phyloP scores from a whole-genome alignment of 768 basidiomycete species.

The Zangia roseola region DNA sequence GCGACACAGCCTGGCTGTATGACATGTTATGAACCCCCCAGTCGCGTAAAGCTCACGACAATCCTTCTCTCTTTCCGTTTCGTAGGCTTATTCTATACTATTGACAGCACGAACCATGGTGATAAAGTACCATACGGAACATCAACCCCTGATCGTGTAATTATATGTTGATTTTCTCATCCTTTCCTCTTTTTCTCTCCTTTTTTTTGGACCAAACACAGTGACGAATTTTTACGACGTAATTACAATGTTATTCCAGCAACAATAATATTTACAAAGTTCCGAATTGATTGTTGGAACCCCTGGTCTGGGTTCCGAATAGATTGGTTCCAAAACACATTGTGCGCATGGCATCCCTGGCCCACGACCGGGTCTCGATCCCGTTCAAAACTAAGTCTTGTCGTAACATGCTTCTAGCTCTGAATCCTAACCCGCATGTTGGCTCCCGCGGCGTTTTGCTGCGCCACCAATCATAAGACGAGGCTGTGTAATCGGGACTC shows the following conservation, averaged over 20 bases:
- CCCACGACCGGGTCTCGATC: too few species aligned
- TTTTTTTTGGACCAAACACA: conserved; percentile 6
- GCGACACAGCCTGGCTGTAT: conserved; percentile 68
- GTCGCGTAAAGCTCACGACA: conserved; percentile 16
- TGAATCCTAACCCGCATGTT: background rate
- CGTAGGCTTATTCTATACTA: conserved; percentile 38
- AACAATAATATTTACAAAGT: conserved; percentile 15
- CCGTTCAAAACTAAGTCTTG: conserved; percentile 30
- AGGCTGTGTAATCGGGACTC: too few species aligned
- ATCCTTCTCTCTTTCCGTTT: conserved; percentile 7
- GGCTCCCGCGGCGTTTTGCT: conserved; percentile 62
- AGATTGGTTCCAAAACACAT: background rate
- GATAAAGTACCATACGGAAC: conserved; percentile 23
- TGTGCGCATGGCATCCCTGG: background rate
- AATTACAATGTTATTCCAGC: conserved; percentile 22
- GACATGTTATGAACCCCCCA: conserved; percentile 25
- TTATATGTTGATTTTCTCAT: conserved; percentile 18
- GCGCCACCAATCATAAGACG: conserved; percentile 69
- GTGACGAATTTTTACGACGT: conserved; percentile 28
- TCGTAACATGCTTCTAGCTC: background rate
- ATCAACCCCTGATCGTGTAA: conserved; percentile 27
- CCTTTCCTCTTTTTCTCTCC: background rate
- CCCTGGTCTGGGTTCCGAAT: background rate
- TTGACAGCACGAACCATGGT: conserved; percentile 24
- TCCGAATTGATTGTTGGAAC: background rate